Conservation (phyloP, 768 basidiomycete species). For the Albatrellus ellisii region DNA sequence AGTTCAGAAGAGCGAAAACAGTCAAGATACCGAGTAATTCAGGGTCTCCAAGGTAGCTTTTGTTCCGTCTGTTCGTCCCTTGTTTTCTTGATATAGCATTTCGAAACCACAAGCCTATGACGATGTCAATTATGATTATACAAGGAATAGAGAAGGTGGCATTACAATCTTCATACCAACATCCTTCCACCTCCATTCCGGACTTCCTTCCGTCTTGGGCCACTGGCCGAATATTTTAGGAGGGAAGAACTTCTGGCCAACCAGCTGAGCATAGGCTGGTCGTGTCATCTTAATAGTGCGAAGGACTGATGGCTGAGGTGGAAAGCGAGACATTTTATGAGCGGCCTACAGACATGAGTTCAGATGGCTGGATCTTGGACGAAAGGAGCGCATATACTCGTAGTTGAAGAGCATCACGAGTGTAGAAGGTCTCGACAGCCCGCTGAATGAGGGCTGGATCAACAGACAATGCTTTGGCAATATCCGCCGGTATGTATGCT, state of each 20-base stretch:
- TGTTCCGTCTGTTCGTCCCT: constrained; percentile 33
- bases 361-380: neutral
- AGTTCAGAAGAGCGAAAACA: neutral
- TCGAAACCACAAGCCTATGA: constrained; percentile 86
- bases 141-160: neutral
- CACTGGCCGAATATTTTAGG: constrained; percentile 80
- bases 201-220: constrained; percentile 44
- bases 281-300: constrained; percentile 68
- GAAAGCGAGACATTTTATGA: constrained; percentile 83
- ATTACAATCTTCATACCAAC: constrained; percentile 87
- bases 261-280: constrained; percentile 86
- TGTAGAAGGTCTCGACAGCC: constrained; percentile 89
- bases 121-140: neutral
- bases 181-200: constrained; percentile 69
- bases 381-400: constrained; percentile 38
- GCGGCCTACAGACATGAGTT: constrained; percentile 41
- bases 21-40: constrained; percentile 31
- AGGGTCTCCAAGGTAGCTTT: constrained; percentile 25
- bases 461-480: constrained; percentile 56
- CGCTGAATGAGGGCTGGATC: constrained; percentile 68
- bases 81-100: constrained; percentile 85
- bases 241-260: constrained; percentile 85
- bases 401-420: constrained; percentile 81
- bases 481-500: constrained; percentile 67
- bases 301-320: constrained; percentile 53